Evolutionary conservation across 495 filamentous ascomycete genomes (phyloP).

Genomic region (Penicillium malachiteum): DNA sequence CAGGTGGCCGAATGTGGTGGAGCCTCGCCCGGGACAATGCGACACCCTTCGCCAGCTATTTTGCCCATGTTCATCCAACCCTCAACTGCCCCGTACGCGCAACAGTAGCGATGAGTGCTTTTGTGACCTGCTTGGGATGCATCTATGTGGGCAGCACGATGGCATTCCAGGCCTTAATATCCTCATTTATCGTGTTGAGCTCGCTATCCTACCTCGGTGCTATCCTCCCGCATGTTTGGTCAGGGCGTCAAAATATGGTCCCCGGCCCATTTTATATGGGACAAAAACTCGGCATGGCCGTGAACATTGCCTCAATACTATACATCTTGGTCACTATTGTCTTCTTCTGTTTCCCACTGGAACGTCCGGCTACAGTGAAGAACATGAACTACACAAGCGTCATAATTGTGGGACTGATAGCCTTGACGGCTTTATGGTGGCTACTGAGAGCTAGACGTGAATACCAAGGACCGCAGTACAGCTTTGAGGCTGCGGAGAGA

Average conservation of each 20-base stretch:
- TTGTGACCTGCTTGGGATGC: conserved; percentile 63
- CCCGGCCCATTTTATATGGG: conserved; percentile 70
- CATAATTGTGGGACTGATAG: conserved; percentile 56
- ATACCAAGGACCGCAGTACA: conserved; percentile 36
- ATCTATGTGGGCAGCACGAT: conserved; percentile 68
- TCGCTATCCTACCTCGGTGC: conserved; percentile 69
- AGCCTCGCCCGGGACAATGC: conserved; percentile 70
- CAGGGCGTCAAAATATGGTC: conserved; percentile 59
- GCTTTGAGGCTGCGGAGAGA: conserved; percentile 30
- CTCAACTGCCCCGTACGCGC: conserved; percentile 61
- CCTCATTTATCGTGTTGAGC: conserved; percentile 72
- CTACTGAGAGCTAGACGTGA: conserved; percentile 21
- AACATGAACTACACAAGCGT: conserved; percentile 71
- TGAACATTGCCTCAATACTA: conserved; percentile 56
- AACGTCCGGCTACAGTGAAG: conserved; percentile 48
- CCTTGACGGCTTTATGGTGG: conserved; percentile 38
- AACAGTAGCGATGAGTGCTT: conserved; percentile 54
- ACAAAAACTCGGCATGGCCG: conserved; percentile 48
- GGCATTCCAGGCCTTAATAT: conserved; percentile 71
- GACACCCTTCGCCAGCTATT: conserved; percentile 35
- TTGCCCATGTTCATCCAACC: conserved; percentile 34
- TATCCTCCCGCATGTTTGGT: conserved; percentile 66
- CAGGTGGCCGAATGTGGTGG: conserved; percentile 74
- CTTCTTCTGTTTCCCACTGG: conserved; percentile 71
- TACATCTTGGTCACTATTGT: conserved; percentile 66